Evolutionary conservation across 441 rosid species (phyloP), one percentile per base, ranked within the genome.

Genomic region (Pelargonium myrrhifolium): DNA sequence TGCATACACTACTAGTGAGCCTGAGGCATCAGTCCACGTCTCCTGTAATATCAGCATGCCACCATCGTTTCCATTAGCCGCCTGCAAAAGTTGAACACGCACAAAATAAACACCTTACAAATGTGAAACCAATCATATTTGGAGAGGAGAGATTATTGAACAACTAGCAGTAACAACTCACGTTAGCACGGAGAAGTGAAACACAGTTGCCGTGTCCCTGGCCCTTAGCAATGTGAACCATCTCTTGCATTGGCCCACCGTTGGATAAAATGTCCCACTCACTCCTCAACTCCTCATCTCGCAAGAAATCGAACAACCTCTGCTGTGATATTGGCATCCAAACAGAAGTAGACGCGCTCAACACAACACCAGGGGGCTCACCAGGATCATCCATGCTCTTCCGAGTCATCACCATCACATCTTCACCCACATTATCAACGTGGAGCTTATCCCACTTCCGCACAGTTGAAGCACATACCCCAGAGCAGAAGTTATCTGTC

Each of bases 251-350:
- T 3, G 93, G 93, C 14, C 96, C 91, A 21, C 96, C 96, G 17
- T 88, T 85, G n/a, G 99, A 91, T 64, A 93, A 68, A 6, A 93
- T 89, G 75, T 91, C 99, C 97, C 99, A 91, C 79, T 91, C 90
- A 68, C 96, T 86, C 72, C 99, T 78, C 42, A 89, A 71, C 77
- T 86, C 90, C 73, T 91, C 99, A n/a, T 94, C 86, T 4, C 97
- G 81, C 53, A 94, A 81, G 72, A 91, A 94, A 75, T 91, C 86
- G 22, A 91, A 94, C 22, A 94, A 81, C 21, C 84, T 77, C 21
- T 88, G 89, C 0, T 88, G 89, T 3, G 99, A 81, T 18, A 84
- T 89, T 0, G 92, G 97, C 37, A 94, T 75, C 99, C 97, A 94
- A 12, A 94, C 93, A 0, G 99, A 94, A 6, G 97, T 92, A 0